Evolutionary conservation across 495 filamentous ascomycete genomes (phyloP).

Genomic region (Penicillium samsonianum): DNA sequence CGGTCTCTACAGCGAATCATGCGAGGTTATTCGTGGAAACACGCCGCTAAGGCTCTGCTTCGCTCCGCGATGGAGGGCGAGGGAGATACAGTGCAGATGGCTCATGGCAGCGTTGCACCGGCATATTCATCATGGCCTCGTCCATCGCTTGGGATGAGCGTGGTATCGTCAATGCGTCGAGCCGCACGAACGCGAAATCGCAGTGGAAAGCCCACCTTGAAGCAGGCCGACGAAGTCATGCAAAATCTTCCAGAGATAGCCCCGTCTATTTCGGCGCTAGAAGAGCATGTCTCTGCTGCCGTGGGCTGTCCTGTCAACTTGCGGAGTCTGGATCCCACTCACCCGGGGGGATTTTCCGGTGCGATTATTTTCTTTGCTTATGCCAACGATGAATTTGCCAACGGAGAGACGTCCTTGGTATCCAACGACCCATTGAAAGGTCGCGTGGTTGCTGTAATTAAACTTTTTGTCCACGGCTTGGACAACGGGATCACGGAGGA

Average conservation of each 20-base stretch:
- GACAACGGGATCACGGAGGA: not conserved
- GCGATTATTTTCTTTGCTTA: constrained; percentile 2
- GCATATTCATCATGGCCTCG: not conserved
- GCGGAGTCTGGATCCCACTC: not conserved
- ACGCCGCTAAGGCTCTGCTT: not conserved
- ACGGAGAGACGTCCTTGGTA: not conserved
- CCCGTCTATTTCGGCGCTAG: not conserved
- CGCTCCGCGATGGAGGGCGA: constrained; percentile 1
- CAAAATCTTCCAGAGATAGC: constrained; percentile 6
- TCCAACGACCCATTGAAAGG: not conserved
- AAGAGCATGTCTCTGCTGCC: constrained; percentile 3
- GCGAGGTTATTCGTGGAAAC: constrained; percentile 5
- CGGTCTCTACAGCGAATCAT: not conserved
- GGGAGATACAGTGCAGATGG: not conserved
- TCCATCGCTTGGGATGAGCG: not conserved
- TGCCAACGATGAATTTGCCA: not conserved
- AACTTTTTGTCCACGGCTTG: not conserved
- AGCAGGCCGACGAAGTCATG: not conserved
- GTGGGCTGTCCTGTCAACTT: not conserved
- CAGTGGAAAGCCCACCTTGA: not conserved
- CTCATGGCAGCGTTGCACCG: constrained; percentile 1
- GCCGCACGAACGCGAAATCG: not conserved
- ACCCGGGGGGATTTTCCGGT: not conserved
- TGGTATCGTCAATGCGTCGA: not conserved
- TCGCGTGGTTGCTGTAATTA: not conserved